A percentile compares a stretch with the other conserved stretches of the same genome.
phyloP scores from a whole-genome alignment of 176 grass and related monocot genomes.

The Bromus sterilis region DNA sequence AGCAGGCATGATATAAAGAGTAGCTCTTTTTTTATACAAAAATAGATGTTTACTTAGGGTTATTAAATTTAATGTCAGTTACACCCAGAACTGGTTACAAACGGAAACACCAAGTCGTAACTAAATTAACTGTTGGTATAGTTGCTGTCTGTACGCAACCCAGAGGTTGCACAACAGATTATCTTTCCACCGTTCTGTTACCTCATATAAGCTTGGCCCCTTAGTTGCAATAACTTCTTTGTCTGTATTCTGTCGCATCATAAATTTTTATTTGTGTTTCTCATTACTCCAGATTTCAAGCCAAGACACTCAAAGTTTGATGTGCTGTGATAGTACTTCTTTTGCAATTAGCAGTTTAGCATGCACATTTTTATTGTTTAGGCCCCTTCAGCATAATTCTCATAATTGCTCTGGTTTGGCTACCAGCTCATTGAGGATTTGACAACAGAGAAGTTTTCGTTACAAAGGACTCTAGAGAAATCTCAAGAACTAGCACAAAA shows the following conservation, averaged over 20 bases:
- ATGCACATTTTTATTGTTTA: conserved; percentile 9
- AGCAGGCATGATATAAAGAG: neutral
- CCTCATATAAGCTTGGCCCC: neutral
- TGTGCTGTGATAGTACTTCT: neutral
- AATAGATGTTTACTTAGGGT: neutral
- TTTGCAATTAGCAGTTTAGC: neutral
- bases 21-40: neutral
- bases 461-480: conserved; percentile 83
- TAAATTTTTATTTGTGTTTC: neutral
- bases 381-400: neutral
- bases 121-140: neutral
- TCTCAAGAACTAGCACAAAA: conserved; percentile 65
- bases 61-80: neutral
- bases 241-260: neutral
- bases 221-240: neutral
- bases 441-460: conserved; percentile 91
- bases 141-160: neutral
- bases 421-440: conserved; percentile 95
- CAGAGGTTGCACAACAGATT: neutral
- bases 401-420: conserved; percentile 23
- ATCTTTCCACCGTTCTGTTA: conserved; percentile 8
- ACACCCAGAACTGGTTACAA: neutral
- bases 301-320: neutral
- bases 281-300: neutral
- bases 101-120: neutral